These are phyloP conservation scores for Ploettnerulaceae sp. DNA, from an alignment of 2,329 filamentous ascomycete genomes.

Conservation along the genomic window DNA sequence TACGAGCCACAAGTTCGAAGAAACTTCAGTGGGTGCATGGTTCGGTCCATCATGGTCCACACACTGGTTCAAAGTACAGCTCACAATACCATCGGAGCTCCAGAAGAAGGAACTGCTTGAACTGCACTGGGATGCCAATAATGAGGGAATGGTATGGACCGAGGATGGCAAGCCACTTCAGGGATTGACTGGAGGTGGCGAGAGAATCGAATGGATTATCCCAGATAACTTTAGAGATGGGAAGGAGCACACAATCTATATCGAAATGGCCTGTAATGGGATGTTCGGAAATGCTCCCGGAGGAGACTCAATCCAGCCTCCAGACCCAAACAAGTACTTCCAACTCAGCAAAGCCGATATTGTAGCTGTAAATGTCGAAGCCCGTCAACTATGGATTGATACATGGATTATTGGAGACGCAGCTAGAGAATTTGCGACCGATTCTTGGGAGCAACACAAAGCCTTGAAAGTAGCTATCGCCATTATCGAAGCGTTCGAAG, in stretches of 20 bases:
- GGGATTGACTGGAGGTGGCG: constrained; percentile 83
- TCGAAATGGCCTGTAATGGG: constrained; percentile 97
- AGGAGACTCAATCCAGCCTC: constrained; percentile 83
- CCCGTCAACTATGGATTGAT: constrained; percentile 79
- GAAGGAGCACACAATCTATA: constrained; percentile 82
- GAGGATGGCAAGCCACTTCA: constrained; percentile 86
- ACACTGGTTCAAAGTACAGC: constrained; percentile 87
- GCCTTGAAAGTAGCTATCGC: constrained; percentile 78
- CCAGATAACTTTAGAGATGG: constrained; percentile 78
- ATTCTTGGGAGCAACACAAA: constrained; percentile 85
- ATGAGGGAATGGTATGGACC: constrained; percentile 92
- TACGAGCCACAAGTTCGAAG: constrained; percentile 65
- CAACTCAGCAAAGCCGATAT: constrained; percentile 74
- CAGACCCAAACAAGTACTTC: constrained; percentile 78
- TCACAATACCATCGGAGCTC: constrained; percentile 72
- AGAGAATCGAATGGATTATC: constrained; percentile 87
- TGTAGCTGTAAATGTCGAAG: constrained; percentile 81
- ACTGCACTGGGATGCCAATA: constrained; percentile 92
- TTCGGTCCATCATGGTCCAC: constrained; percentile 97
- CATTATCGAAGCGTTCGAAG: constrained; percentile 87
- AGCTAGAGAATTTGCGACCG: constrained; percentile 80
- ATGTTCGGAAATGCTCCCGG: constrained; percentile 94
- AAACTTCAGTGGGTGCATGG: constrained; percentile 67
- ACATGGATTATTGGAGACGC: constrained; percentile 96
- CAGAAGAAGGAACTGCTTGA: constrained; percentile 77